A percentile compares a stretch with the other conserved stretches of the same genome.
Conservation (phyloP, 352 stramenopile species). For the Peronospora belbahrii region DNA sequence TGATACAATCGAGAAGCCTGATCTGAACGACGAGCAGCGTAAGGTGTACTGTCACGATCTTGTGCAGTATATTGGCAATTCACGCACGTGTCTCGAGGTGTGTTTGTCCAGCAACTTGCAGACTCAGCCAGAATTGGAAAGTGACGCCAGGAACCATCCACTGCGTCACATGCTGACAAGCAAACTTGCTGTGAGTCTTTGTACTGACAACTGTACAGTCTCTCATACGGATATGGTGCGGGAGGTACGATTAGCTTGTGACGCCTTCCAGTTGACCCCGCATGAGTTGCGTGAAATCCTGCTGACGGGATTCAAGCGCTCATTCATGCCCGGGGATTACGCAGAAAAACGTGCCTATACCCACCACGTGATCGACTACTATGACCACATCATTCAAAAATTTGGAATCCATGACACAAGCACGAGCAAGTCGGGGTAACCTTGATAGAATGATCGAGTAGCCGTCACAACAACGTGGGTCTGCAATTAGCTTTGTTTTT, state of each 20-base stretch:
- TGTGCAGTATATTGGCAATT: constrained; percentile 76
- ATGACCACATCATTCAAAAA: constrained; percentile 64
- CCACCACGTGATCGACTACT: constrained; percentile 82
- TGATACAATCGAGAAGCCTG: constrained; percentile 56
- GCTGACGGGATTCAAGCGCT: constrained; percentile 79
- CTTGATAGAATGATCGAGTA: not conserved
- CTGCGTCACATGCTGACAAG: constrained; percentile 77
- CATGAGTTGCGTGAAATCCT: constrained; percentile 69
- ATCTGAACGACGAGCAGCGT: constrained; percentile 35
- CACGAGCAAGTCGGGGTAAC: constrained; percentile 24
- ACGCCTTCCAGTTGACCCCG: constrained; percentile 70
- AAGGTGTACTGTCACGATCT: constrained; percentile 71
- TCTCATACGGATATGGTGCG: constrained; percentile 80
- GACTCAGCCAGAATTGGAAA: constrained; percentile 68
- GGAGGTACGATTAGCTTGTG: constrained; percentile 73
- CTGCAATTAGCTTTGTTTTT: too few relatives aligned
- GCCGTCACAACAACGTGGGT: not conserved
- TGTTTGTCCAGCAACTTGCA: constrained; percentile 86
- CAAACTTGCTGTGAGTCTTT: constrained; percentile 75
- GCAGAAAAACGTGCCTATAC: constrained; percentile 73
- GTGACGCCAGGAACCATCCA: constrained; percentile 64
- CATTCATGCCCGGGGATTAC: constrained; percentile 82
- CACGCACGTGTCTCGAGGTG: constrained; percentile 78
- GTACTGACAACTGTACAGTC: constrained; percentile 85
- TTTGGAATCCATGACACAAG: constrained; percentile 49